Conservation (phyloP, 1,284 basidiomycete species). For the Cutaneotrichosporon curvatum region DNA sequence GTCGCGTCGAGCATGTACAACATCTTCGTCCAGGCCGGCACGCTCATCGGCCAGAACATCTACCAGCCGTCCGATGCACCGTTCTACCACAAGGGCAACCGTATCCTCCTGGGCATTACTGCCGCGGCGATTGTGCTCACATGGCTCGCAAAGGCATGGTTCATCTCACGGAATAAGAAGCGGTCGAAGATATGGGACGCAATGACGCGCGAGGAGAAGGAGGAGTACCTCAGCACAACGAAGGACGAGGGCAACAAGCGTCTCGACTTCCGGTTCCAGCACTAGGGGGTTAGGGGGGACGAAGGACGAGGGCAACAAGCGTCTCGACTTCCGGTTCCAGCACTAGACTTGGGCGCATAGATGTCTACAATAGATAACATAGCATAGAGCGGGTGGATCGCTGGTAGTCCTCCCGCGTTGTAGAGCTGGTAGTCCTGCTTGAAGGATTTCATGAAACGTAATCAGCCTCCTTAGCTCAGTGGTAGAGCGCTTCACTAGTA, state of each 20-base stretch:
- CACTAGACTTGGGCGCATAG: too few relatives aligned
- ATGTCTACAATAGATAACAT: too few relatives aligned
- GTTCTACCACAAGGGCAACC: conserved; percentile 34
- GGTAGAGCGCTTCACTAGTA: too few relatives aligned
- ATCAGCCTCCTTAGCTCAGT: too few relatives aligned
- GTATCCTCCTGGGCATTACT: conserved; percentile 24
- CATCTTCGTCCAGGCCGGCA: conserved; percentile 31
- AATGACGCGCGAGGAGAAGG: conserved; percentile 22
- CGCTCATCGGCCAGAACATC: conserved; percentile 29
- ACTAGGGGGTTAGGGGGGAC: conserved; percentile 11
- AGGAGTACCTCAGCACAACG: conserved; percentile 25
- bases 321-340: conserved; percentile 11
- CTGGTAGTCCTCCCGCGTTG: too few relatives aligned
- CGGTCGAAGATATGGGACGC: conserved; percentile 26
- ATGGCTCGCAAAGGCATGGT: conserved; percentile 22
- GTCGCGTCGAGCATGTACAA: conserved; percentile 35
- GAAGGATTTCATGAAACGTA: too few relatives aligned
- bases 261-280: conserved; percentile 9
- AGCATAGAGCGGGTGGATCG: too few relatives aligned
- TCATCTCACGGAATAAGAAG: conserved; percentile 22
- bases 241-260: conserved; percentile 32
- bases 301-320: conserved; percentile 29
- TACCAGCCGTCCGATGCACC: conserved; percentile 27
- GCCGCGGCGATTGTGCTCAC: conserved; percentile 18
- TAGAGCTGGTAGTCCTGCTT: too few relatives aligned